Evolutionary conservation across 139 green algal genomes (phyloP).

Genomic region (Coccomyxa sp.): DNA sequence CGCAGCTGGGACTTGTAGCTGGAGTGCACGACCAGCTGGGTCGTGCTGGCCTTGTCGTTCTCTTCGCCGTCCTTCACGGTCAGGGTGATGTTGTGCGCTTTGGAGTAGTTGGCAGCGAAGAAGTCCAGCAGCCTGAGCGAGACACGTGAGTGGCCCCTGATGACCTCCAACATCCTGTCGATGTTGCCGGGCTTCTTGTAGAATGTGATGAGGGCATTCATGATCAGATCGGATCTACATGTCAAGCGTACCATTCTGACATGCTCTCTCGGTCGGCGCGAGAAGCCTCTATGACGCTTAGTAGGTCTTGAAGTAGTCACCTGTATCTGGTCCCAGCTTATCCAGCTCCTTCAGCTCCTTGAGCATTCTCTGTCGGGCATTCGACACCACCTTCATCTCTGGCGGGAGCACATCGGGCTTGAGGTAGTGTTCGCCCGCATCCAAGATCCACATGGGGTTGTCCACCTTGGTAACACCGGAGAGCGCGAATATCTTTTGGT

Average conservation of each 20-base stretch:
- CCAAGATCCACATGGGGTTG: neutral
- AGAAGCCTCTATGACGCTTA: neutral
- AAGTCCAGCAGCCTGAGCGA: neutral
- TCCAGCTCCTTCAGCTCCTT: neutral
- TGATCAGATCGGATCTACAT: neutral
- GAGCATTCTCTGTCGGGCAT: neutral
- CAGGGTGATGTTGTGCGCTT: neutral
- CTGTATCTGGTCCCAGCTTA: neutral
- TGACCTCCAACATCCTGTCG: neutral
- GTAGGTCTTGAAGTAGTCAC: neutral
- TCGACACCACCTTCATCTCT: neutral
- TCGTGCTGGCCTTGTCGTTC: neutral
- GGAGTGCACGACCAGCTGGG: neutral
- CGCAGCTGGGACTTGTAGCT: neutral
- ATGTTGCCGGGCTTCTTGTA: neutral
- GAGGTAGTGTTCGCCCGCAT: neutral
- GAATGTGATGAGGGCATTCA: neutral
- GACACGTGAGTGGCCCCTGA: neutral
- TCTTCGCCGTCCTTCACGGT: neutral
- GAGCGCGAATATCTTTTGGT: neutral
- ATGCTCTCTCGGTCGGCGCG: neutral
- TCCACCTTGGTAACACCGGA: neutral
- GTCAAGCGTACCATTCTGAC: neutral
- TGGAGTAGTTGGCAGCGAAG: neutral
- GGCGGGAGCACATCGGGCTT: neutral